Evolutionary conservation across 257 asterid genomes (phyloP).

Genomic region (Galeopsis tetrahit): DNA sequence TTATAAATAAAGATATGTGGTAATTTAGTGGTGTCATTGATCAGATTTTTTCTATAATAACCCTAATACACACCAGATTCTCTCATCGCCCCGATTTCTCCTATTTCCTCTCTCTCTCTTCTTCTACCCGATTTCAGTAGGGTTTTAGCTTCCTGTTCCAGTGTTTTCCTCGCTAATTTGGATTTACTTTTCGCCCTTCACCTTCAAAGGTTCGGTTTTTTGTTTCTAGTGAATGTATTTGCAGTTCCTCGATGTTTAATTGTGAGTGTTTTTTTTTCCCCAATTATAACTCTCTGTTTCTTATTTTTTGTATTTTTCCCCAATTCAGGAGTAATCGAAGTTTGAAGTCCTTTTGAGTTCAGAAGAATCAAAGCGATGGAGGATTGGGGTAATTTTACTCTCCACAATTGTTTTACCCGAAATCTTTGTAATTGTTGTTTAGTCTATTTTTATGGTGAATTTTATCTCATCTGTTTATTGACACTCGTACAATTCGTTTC

Average conservation of each 20-base stretch:
- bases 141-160: background rate
- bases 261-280: background rate
- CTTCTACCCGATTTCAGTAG: background rate
- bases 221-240: background rate
- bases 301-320: background rate
- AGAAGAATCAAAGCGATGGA: slow-evolving; percentile 7
- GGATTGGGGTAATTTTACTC: slow-evolving; percentile 11
- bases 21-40: background rate
- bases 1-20: background rate
- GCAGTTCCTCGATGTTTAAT: background rate
- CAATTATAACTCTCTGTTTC: background rate
- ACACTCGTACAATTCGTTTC: background rate
- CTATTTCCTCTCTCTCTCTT: background rate
- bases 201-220: background rate
- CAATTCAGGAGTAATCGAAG: background rate
- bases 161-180: background rate
- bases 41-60: background rate
- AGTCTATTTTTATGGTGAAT: background rate
- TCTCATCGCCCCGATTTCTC: background rate
- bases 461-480: background rate
- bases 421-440: background rate
- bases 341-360: slow-evolving; percentile 1
- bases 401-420: background rate
- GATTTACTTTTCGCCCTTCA: background rate
- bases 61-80: background rate